Evolutionary conservation across 352 stramenopile species (phyloP), one percentile per base, ranked within the genome.

Genomic region (Phytophthora aleatoria): DNA sequence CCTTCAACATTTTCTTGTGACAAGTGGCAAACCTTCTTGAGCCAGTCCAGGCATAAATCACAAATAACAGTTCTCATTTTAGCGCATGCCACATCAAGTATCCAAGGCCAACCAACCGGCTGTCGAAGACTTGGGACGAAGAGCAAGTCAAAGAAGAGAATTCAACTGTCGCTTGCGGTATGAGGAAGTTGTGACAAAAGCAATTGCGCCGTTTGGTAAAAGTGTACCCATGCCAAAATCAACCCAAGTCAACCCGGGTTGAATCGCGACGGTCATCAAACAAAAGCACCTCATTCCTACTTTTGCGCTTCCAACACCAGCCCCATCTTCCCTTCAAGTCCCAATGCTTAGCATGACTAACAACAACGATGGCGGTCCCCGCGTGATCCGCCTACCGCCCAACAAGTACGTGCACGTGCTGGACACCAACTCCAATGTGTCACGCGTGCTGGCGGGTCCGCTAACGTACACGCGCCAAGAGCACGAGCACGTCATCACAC

Each of bases 391-490:
- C 51, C 70, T 94, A 20, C 69, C 85, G 43, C 83, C 85, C 0
- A 91, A 94, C 80, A 90, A 94, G 64, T 94, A 91, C 51, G 78
- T 94, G 1, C 80, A 94, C 59, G 78, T 94, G 61, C 85, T 92
- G 6, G 85, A 94, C 72, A 94, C 85, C 58, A 94, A 94, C 78
- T 89, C 81, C 45, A 94, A 94, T 48, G 83, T 94, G 13, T 87
- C 85, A 31, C 83, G 85, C 55, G 85, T 94, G 68, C 77, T 94
- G 57, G 84, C 76, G 0, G 85, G 85, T 0, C 85, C 85, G 48
- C 71, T 90, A 27, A 94, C 83, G 42, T 94, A 92, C 72, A 94
- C 85, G 36, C 79, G 85, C 2, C 81, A 92, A 59, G 85, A 94
- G 54, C 85, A 94, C 53, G 85, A 94, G 52, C 76, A 90, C 45